phyloP scores from a whole-genome alignment of 176 grass and related monocot species.

The Saccharum officinarum region DNA sequence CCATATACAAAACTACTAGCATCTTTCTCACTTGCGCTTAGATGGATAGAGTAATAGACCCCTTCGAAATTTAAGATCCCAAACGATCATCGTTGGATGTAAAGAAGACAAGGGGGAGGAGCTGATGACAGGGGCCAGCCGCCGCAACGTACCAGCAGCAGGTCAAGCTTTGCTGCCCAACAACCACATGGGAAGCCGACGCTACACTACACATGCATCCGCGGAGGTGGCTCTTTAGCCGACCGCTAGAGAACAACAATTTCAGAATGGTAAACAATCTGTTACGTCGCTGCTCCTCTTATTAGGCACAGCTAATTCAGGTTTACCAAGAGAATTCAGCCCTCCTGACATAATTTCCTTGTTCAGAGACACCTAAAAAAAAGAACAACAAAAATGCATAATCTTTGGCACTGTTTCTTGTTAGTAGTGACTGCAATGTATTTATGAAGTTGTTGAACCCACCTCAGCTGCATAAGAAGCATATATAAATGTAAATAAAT shows the following conservation, averaged over 20 bases:
- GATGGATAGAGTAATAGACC: background rate
- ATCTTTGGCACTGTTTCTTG: background rate
- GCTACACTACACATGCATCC: background rate
- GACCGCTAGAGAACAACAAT: background rate
- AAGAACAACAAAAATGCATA: background rate
- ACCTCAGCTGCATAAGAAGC: background rate
- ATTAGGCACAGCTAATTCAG: background rate
- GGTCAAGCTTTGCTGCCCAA: background rate
- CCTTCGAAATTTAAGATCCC: background rate
- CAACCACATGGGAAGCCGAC: background rate
- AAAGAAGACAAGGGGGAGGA: background rate
- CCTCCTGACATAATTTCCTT: background rate
- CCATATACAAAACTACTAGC: background rate
- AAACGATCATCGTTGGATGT: background rate
- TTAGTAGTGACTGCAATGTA: background rate
- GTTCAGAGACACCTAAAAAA: background rate
- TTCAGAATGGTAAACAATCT: background rate
- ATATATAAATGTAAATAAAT: too few relatives aligned
- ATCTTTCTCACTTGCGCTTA: background rate
- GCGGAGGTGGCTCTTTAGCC: background rate
- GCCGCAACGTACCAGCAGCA: background rate
- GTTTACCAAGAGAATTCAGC: background rate
- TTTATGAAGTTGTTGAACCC: background rate
- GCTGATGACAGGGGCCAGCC: background rate
- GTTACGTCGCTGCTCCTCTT: too few relatives aligned